phyloP scores from a whole-genome alignment of 1,139 yeast species.

The Casaregolazyma lundiana region DNA sequence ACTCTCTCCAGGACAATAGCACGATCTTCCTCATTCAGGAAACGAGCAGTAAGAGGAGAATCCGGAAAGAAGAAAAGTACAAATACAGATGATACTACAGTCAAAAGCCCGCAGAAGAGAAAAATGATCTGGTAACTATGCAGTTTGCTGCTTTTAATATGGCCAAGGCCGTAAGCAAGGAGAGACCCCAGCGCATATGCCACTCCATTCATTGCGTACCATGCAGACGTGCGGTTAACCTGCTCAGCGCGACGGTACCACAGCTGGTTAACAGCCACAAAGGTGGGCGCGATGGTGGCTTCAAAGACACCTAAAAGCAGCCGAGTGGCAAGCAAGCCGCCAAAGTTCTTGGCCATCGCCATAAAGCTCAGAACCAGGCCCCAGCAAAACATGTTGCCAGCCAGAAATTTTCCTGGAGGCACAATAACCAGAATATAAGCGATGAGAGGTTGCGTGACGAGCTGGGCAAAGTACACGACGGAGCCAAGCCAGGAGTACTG shows the following conservation, averaged over 20 bases:
- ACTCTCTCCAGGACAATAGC: conserved; percentile 45
- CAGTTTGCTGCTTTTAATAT: conserved; percentile 28
- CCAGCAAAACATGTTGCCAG: conserved; percentile 46
- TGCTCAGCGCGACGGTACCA: conserved; percentile 63
- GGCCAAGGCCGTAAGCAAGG: conserved; percentile 51
- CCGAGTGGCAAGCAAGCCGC: conserved; percentile 41
- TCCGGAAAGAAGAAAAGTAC: conserved; percentile 40
- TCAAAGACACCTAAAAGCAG: conserved; percentile 47
- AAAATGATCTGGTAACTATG: conserved; percentile 43
- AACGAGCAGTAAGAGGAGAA: conserved; percentile 41
- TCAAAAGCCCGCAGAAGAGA: conserved; percentile 37
- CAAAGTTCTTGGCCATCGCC: conserved; percentile 43
- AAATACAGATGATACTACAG: conserved; percentile 34
- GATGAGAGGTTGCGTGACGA: conserved; percentile 41
- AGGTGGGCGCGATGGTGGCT: conserved; percentile 35
- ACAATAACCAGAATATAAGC: conserved; percentile 46
- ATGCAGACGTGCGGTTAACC: conserved; percentile 51
- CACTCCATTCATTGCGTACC: conserved; percentile 63
- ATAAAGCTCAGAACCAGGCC: conserved; percentile 45
- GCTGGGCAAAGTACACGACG: conserved; percentile 49
- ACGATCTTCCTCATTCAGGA: conserved; percentile 39
- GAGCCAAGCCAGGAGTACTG: conserved; percentile 29
- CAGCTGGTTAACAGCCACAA: conserved; percentile 43
- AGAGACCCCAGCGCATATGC: conserved; percentile 77
- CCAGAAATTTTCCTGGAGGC: conserved; percentile 51